phyloP scores from a whole-genome alignment of 805 yeast genomes.

The Metschnikowia arizonensis region DNA sequence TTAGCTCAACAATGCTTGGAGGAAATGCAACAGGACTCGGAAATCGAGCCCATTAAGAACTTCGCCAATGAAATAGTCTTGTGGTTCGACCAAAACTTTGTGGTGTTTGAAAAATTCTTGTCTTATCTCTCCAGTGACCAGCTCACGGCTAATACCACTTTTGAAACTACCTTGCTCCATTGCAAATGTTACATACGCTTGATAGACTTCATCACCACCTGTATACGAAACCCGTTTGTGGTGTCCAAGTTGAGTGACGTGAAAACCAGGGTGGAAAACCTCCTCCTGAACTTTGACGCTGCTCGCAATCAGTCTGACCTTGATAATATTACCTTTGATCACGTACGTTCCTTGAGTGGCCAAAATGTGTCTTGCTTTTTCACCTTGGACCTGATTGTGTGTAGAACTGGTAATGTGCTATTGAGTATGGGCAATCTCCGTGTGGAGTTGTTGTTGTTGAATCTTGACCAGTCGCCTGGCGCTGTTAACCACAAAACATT shows the following conservation, averaged over 20 bases:
- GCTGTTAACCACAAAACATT: constrained; percentile 13
- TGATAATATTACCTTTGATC: constrained; percentile 34
- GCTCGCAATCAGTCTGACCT: constrained; percentile 19
- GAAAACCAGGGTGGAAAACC: constrained; percentile 12
- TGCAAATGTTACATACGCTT: constrained; percentile 28
- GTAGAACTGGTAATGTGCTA: constrained; percentile 25
- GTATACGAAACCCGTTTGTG: constrained; percentile 38
- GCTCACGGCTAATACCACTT: constrained; percentile 17
- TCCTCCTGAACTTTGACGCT: constrained; percentile 18
- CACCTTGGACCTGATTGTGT: constrained; percentile 33
- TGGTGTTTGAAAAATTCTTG: constrained; percentile 32
- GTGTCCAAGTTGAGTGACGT: constrained; percentile 26
- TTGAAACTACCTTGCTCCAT: constrained; percentile 31
- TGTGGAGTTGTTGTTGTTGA: constrained; percentile 35
- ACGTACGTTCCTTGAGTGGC: constrained; percentile 29
- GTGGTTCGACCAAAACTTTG: constrained; percentile 36
- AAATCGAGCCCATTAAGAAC: constrained; percentile 27
- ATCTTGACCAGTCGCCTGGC: constrained; percentile 17
- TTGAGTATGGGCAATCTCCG: constrained; percentile 17
- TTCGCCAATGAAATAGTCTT: constrained; percentile 37
- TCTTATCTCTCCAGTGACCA: constrained; percentile 16
- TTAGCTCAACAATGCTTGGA: constrained; percentile 16
- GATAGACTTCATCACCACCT: constrained; percentile 19
- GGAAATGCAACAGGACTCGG: constrained; percentile 12
- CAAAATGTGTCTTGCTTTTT: constrained; percentile 37